phyloP scores from a whole-genome alignment of 306 rosid species.

The Ormosia semicastrata region DNA sequence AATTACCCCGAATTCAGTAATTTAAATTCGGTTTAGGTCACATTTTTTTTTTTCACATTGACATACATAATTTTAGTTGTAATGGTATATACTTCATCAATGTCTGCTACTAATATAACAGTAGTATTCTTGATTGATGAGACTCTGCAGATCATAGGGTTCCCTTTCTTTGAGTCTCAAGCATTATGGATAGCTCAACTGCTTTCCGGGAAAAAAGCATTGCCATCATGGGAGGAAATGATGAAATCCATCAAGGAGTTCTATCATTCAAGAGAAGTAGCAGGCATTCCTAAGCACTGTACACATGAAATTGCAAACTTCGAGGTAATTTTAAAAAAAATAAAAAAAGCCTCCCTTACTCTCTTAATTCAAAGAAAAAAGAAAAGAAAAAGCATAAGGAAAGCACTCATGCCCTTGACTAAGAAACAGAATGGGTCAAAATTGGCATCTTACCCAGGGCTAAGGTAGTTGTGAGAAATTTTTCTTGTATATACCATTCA shows the following conservation, averaged over 20 bases:
- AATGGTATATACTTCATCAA: not conserved
- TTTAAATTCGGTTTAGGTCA: not conserved
- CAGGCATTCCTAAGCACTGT: constrained; percentile 68
- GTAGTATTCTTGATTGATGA: not conserved
- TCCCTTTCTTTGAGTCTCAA: constrained; percentile 98
- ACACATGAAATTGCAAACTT: constrained; percentile 79
- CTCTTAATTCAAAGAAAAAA: not conserved
- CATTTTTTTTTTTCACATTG: not conserved
- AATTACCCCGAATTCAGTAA: not conserved
- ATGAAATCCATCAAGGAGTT: constrained; percentile 81
- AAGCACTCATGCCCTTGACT: not conserved
- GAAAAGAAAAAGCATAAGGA: not conserved
- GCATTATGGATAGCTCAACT: constrained; percentile 97
- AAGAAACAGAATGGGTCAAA: too few relatives aligned
- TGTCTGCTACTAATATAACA: not conserved
- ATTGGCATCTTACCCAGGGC: too few relatives aligned
- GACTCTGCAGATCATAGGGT: constrained; percentile 69
- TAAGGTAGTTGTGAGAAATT: too few relatives aligned
- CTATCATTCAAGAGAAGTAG: constrained; percentile 68
- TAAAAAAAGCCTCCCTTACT: too few relatives aligned
- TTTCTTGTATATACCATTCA: too few relatives aligned
- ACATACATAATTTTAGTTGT: not conserved
- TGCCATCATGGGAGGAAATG: constrained; percentile 92
- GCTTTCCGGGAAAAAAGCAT: constrained; percentile 71
- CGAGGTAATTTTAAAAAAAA: constrained; percentile 43